phyloP scores from a whole-genome alignment of 768 basidiomycete species.

The Lentinula aciculospora region DNA sequence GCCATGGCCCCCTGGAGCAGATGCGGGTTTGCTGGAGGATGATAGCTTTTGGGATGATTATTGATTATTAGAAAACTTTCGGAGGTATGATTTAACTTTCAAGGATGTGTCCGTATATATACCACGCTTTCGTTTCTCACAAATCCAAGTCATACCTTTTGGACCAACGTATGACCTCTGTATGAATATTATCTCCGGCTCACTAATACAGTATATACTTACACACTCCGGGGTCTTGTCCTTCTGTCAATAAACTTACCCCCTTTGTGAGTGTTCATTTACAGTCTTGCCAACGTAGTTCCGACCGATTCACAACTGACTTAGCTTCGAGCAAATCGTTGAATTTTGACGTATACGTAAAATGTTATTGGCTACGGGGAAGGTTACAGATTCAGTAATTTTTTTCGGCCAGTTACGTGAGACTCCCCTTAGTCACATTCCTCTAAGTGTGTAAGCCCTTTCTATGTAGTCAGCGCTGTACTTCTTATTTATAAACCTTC shows the following conservation, averaged over 20 bases:
- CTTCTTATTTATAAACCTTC: slow-evolving; percentile 10
- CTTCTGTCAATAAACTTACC: neutral
- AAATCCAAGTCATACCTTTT: neutral
- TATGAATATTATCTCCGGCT: neutral
- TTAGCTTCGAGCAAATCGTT: neutral
- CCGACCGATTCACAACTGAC: neutral
- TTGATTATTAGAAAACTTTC: neutral
- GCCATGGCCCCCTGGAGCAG: slow-evolving; percentile 29
- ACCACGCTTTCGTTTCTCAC: neutral
- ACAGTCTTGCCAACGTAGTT: neutral
- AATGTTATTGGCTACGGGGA: neutral
- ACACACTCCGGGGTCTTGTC: neutral
- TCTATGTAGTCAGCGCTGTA: slow-evolving; percentile 10
- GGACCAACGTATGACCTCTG: neutral
- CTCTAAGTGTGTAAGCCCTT: slow-evolving; percentile 20
- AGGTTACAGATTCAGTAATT: neutral
- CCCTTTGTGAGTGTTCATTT: neutral
- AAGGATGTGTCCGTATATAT: neutral
- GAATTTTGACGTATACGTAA: too few relatives aligned
- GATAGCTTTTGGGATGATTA: slow-evolving; percentile 19
- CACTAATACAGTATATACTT: neutral
- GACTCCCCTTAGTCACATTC: neutral
- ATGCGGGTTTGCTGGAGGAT: neutral
- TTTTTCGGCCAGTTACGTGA: neutral
- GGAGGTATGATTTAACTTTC: neutral